Evolutionary conservation across 352 stramenopile species (phyloP).

Genomic region (Aphanomyces invadans): DNA sequence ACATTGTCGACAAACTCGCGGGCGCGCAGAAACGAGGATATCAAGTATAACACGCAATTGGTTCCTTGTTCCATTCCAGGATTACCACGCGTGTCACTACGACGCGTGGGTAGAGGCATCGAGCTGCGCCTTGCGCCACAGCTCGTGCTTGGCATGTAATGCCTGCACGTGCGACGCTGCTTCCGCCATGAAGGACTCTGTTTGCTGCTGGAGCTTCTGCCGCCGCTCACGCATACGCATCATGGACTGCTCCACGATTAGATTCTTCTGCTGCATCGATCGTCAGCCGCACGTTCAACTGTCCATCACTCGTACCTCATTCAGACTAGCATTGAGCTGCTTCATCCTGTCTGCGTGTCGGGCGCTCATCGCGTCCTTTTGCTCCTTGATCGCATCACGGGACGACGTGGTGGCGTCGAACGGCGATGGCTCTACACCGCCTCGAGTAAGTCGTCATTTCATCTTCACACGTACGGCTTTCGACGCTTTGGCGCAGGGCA

Average conservation of each 20-base stretch:
- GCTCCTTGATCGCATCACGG: conserved; percentile 12
- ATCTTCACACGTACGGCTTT: not conserved
- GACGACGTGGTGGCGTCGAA: not conserved
- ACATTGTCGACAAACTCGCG: conserved; percentile 76
- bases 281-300: not conserved
- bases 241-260: conserved; percentile 20
- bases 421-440: not conserved
- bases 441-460: not conserved
- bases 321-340: not conserved
- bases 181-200: conserved; percentile 3
- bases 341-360: not conserved
- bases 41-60: conserved; percentile 47
- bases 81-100: not conserved
- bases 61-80: not conserved
- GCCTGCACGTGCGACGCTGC: conserved; percentile 13
- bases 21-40: conserved; percentile 80
- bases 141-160: conserved; percentile 7
- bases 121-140: conserved; percentile 14
- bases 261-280: not conserved
- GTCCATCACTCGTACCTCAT: not conserved
- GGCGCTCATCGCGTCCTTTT: conserved; percentile 16
- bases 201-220: conserved; percentile 21
- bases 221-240: conserved; percentile 7
- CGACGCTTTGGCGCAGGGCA: not conserved
- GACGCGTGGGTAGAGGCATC: conserved; percentile 6